Base-by-base conservation (phyloP, 2,329 filamentous ascomycete genomes). In the Xylariaceae sp. region DNA sequence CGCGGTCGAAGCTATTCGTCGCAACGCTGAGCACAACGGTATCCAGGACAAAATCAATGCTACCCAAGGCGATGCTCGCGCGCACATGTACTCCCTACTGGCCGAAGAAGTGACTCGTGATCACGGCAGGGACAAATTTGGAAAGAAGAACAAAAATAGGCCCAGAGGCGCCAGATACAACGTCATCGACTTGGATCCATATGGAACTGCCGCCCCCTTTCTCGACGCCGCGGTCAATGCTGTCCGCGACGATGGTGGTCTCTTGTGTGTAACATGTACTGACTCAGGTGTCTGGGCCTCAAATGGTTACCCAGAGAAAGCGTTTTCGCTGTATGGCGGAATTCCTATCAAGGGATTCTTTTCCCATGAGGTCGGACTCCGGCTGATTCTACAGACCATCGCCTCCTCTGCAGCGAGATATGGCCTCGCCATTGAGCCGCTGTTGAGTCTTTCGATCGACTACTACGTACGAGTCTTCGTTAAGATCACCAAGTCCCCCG, bases 241-340 rank as follows among this genome's bases (percentile, higher is more conserved):
- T 1, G 81, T 97, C 7, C 84, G 80, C 45, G 82, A 88, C 58
- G 90, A 97, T 61, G 93, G 93, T 1, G 94, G 94, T 4, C 77
- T 99, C 38, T 79, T 99, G 5, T 97, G 92, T 68, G 88, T 99
- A 5, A 99, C 94, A 1, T 99, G 94, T 71, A 99, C 94, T 0
- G 94, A 99, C 69, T 92, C 93, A 10, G 91, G 89, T 10, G 90
- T 99, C 2, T 99, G 92, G 81, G 93, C 93, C 1, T 96, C 93
- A 0, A 89, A 90, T 61, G 90, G 92, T 50, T 99, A 97, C 66
- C 86, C 89, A 2, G 94, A 99, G 69, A 99, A 99, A 75, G 84
- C 90, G 3, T 99, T 86, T 69, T 86, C 93, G 1, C 77, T 96
- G n/a, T 99, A 99, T 65, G 94, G 94, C 3, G 94, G 94, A 33